These are phyloP conservation scores for Lasiodiplodia sp. DNA, from an alignment of 2,329 filamentous ascomycete species.

Conservation along the genomic window DNA sequence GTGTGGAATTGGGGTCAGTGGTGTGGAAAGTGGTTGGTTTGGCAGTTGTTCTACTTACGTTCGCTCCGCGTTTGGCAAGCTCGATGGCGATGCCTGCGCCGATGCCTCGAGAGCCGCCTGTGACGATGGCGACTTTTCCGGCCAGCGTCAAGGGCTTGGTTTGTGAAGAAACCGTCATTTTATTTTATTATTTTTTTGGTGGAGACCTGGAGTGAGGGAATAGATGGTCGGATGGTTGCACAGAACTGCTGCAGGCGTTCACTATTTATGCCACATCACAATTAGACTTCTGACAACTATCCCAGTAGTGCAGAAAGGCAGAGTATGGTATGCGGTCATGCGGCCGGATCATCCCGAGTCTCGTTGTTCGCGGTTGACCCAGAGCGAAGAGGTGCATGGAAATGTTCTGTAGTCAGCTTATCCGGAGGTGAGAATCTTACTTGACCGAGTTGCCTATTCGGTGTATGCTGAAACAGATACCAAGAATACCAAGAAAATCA, in stretches of 20 bases:
- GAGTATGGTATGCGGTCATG: background rate
- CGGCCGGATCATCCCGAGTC: too few species aligned
- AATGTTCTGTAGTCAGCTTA: too few species aligned
- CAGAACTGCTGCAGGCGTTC: background rate
- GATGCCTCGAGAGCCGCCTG: constrained; percentile 92
- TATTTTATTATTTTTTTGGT: background rate
- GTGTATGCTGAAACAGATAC: too few species aligned
- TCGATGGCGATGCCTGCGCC: constrained; percentile 82
- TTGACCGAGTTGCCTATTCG: too few species aligned
- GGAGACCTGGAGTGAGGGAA: background rate
- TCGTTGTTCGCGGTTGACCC: too few species aligned
- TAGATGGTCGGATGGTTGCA: background rate
- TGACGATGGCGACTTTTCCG: constrained; percentile 91
- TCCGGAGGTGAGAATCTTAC: too few species aligned
- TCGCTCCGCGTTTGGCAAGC: constrained; percentile 79
- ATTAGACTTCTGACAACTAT: too few species aligned
- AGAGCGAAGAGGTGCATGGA: too few species aligned
- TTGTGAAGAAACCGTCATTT: background rate
- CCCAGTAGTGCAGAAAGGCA: background rate
- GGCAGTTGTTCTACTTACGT: constrained; percentile 58
- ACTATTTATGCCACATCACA: too few species aligned
- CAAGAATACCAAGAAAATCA: too few species aligned
- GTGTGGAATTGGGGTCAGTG: constrained; percentile 62
- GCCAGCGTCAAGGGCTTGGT: constrained; percentile 32
- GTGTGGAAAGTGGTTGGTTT: constrained; percentile 74